Conservation (phyloP, 352 stramenopile species). For the Phytophthora sansomeana region DNA sequence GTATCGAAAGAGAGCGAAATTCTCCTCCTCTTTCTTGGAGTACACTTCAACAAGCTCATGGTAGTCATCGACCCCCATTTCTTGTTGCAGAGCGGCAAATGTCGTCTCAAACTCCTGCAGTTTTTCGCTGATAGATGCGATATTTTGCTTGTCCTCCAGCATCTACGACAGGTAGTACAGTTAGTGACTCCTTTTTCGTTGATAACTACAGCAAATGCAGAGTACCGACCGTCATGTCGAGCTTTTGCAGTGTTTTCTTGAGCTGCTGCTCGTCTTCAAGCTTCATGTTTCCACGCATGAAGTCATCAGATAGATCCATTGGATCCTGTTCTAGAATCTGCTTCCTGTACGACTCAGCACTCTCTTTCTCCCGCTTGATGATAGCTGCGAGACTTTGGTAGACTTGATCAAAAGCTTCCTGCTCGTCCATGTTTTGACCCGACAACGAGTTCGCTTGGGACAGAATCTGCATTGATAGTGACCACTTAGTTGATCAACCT, state of each 20-base stretch:
- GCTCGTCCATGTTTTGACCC: slow-evolving; percentile 76
- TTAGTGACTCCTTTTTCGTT: background rate
- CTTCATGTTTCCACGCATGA: slow-evolving; percentile 77
- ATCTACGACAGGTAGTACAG: slow-evolving; percentile 44
- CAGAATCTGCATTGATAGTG: slow-evolving; percentile 46
- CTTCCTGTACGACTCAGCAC: slow-evolving; percentile 79
- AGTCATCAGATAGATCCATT: slow-evolving; percentile 71
- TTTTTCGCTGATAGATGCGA: slow-evolving; percentile 74
- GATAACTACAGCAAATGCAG: background rate
- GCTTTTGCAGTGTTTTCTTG: slow-evolving; percentile 67
- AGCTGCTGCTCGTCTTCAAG: slow-evolving; percentile 82
- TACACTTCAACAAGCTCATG: slow-evolving; percentile 69
- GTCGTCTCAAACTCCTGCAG: slow-evolving; percentile 80
- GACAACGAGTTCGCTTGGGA: slow-evolving; percentile 74
- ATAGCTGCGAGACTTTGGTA: slow-evolving; percentile 76
- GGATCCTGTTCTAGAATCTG: slow-evolving; percentile 80
- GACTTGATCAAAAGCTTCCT: slow-evolving; percentile 79
- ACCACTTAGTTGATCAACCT: background rate
- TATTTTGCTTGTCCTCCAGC: slow-evolving; percentile 71
- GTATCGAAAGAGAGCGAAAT: slow-evolving; percentile 84
- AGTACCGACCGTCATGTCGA: slow-evolving; percentile 60
- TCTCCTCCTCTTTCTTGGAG: slow-evolving; percentile 79
- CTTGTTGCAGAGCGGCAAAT: slow-evolving; percentile 64
- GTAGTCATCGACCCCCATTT: slow-evolving; percentile 74
- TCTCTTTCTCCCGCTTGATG: slow-evolving; percentile 79